Percentiles rank a stretch among this genome's conserved stretches.
Conservation (phyloP, 495 filamentous ascomycete species). For the Penicillium riverlandense region DNA sequence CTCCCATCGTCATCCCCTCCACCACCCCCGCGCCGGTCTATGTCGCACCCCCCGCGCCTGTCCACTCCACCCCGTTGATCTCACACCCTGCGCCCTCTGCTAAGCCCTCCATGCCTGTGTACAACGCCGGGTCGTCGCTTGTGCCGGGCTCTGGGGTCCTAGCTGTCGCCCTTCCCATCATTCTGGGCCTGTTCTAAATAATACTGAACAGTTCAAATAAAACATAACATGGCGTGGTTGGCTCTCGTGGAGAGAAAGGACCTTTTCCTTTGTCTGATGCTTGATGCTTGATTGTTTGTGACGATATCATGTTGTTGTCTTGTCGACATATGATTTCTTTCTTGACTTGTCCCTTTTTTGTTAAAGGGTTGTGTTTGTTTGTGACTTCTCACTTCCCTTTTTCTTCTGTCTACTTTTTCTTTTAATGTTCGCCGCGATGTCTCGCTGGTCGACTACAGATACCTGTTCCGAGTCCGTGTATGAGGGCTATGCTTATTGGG, state of each 20-base stretch:
- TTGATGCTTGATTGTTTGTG: neutral
- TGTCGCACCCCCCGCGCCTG: constrained; percentile 3
- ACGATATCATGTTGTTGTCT: neutral
- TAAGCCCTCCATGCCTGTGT: constrained; percentile 9
- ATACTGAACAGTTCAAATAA: neutral
- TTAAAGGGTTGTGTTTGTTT: neutral
- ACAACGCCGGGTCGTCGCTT: constrained; percentile 16
- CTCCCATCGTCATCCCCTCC: constrained; percentile 10
- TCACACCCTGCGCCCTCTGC: constrained; percentile 9
- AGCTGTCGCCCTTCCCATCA: constrained; percentile 11
- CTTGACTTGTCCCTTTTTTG: neutral
- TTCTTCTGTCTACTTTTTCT: constrained; percentile 14
- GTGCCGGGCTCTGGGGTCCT: constrained; percentile 11
- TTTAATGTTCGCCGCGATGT: neutral
- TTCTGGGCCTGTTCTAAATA: constrained; percentile 14
- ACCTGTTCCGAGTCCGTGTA: constrained; percentile 8
- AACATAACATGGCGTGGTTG: no score
- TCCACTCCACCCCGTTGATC: constrained; percentile 17
- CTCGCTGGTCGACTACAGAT: constrained; percentile 1
- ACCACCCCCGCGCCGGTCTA: constrained; percentile 9
- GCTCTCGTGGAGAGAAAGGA: neutral
- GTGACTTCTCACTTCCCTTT: constrained; percentile 1
- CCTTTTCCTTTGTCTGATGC: neutral
- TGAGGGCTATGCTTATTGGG: constrained; percentile 7
- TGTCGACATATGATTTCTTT: neutral